Percentiles rank a stretch among this genome's conserved stretches.
Evolutionary conservation across 805 yeast species (phyloP).

Genomic region (Sugiyamaella valdiviana): DNA sequence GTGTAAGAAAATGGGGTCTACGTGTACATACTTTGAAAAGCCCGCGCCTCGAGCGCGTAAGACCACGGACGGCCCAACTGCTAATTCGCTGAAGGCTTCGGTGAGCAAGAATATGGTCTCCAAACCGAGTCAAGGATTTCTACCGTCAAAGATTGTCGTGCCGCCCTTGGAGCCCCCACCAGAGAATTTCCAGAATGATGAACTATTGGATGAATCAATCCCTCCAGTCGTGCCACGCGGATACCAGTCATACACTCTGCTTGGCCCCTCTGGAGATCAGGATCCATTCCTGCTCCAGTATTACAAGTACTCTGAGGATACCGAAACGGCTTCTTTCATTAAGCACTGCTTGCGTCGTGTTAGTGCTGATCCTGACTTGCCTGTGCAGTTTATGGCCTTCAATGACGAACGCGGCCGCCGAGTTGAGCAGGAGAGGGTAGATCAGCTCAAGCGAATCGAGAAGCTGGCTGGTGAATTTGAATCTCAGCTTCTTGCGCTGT

Average conservation of each 20-base stretch:
- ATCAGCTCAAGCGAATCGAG: conserved; percentile 16
- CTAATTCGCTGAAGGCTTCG: too few relatives aligned
- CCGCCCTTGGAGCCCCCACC: conserved; percentile 15
- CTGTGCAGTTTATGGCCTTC: conserved; percentile 24
- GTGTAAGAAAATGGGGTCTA: conserved; percentile 18
- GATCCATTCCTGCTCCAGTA: conserved; percentile 29
- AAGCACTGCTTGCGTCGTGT: conserved; percentile 26
- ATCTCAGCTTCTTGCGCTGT: conserved; percentile 30
- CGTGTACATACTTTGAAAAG: conserved; percentile 19
- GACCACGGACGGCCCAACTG: not conserved
- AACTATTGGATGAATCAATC: conserved; percentile 7
- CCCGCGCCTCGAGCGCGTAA: conserved; percentile 10
- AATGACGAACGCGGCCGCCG: conserved; percentile 17
- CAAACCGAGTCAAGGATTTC: not conserved
- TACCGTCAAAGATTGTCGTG: conserved; percentile 10
- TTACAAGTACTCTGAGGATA: conserved; percentile 22
- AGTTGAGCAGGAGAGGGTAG: conserved; percentile 11
- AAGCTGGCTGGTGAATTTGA: conserved; percentile 17
- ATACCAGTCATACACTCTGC: conserved; percentile 23
- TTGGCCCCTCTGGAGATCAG: conserved; percentile 30
- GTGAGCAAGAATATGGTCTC: not conserved
- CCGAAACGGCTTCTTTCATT: conserved; percentile 23
- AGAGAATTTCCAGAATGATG: not conserved
- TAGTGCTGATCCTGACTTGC: conserved; percentile 19
- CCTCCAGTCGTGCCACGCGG: conserved; percentile 24